Evolutionary conservation across 352 stramenopile genomes (phyloP), one percentile per base, ranked within the genome.

Genomic region (Globisporangium megalacanthum): DNA sequence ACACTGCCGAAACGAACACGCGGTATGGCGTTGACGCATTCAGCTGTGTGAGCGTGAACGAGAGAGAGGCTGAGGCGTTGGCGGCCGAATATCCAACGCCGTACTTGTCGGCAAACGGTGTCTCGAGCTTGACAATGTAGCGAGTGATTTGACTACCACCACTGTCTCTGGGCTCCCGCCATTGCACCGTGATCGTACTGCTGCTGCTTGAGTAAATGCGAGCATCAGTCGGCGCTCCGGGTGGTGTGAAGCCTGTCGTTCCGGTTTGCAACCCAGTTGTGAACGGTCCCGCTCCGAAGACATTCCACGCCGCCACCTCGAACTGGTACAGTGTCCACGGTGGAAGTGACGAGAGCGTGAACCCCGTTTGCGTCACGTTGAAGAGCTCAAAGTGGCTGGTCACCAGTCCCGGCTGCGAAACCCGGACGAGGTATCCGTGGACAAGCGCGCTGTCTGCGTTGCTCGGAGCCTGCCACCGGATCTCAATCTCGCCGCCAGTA

Each of bases 401-500:
- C 10, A 14, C 41, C 6, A 35, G 33, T n/a, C 48, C 62, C 0
- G 37, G 52, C 44, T 60, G 37, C 15, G 61, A 56, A 0, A 78
- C 65, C 2, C 64, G 70, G 60, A 89, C 49, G 13, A 89, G 31
- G 50, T 74, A 82, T 29, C 78, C 78, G 1, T 29, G 19, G 0
- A 58, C 10, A 2, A 22, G 13, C 0, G 17, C 41, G 3, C n/a
- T 22, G 4, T 19, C 22, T 10, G 19, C 53, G 3, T 29, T 61
- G 4, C 42, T 54, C 22, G 65, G 22, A 17, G 0, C 11, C 1
- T 53, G 39, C 73, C 73, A 86, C 17, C 47, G n/a, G 45, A 86
- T 25, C 50, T 68, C 61, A 22, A 89, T 62, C 47, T 86, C 74
- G 2, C 79, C 79, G 48, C 79, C 79, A 14, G 70, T 89, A 14